Percentiles rank a stretch among this genome's conserved stretches.
These are phyloP conservation scores for Globisporangium acanthophoron DNA, from an alignment of 352 stramenopile genomes.

Conservation along the genomic window DNA sequence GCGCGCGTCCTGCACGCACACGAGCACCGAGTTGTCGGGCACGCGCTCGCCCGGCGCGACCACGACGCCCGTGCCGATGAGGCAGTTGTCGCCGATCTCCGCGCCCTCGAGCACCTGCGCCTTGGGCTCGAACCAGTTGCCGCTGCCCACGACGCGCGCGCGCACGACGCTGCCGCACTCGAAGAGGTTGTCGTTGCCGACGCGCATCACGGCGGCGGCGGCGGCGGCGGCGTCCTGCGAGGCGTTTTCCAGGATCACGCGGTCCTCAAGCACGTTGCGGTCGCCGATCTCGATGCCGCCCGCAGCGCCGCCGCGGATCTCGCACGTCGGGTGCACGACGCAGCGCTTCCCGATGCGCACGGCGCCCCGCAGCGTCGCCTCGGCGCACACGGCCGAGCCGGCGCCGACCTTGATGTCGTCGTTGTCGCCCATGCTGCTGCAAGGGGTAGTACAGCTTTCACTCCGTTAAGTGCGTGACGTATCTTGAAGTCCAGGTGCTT, in stretches of 20 bases:
- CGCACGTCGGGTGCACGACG: slow-evolving; percentile 43
- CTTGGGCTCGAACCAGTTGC: slow-evolving; percentile 82
- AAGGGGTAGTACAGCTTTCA: background rate
- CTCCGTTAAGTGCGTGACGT: background rate
- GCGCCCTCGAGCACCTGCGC: slow-evolving; percentile 37
- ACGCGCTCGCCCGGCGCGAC: slow-evolving; percentile 55
- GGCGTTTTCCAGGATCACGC: slow-evolving; percentile 29
- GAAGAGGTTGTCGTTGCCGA: slow-evolving; percentile 74
- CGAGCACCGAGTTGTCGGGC: slow-evolving; percentile 69
- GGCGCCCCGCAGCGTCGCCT: slow-evolving; percentile 34
- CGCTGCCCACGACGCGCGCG: slow-evolving; percentile 43
- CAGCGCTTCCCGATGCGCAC: slow-evolving; percentile 37
- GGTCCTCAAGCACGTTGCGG: slow-evolving; percentile 70
- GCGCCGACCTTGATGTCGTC: slow-evolving; percentile 20
- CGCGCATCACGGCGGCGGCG: slow-evolving; percentile 23
- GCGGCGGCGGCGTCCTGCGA: background rate
- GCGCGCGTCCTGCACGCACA: slow-evolving; percentile 37
- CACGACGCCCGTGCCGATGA: slow-evolving; percentile 79
- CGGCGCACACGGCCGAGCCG: slow-evolving; percentile 39
- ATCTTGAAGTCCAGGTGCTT: no score
- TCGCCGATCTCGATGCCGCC: slow-evolving; percentile 45
- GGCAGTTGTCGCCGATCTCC: slow-evolving; percentile 71
- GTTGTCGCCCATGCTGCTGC: no score
- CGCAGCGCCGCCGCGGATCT: slow-evolving; percentile 18
- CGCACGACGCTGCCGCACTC: slow-evolving; percentile 70